phyloP scores from a whole-genome alignment of 257 asterid species.

The Gentiana straminea region DNA sequence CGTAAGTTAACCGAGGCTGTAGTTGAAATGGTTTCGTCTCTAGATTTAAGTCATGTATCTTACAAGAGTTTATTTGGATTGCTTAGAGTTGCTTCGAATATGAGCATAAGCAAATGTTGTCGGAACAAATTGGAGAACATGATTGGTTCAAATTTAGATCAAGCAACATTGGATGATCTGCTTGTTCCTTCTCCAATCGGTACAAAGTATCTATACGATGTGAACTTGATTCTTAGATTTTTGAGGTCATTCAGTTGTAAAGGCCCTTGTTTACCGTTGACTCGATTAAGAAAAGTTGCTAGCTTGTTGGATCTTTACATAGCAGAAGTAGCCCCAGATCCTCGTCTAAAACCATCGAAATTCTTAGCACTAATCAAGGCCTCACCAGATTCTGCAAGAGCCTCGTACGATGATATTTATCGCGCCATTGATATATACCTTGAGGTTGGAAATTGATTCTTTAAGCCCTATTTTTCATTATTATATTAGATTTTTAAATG shows the following conservation, averaged over 20 bases:
- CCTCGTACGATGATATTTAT: constrained; percentile 50
- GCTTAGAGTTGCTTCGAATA: constrained; percentile 31
- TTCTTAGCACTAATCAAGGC: constrained; percentile 48
- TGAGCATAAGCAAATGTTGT: constrained; percentile 29
- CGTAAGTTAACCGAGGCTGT: constrained; percentile 33
- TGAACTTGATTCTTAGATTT: constrained; percentile 55
- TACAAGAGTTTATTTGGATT: constrained; percentile 58
- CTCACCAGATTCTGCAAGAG: constrained; percentile 65
- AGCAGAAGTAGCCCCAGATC: constrained; percentile 85
- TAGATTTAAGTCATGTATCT: constrained; percentile 40
- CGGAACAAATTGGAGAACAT: constrained; percentile 43
- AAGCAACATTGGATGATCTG: constrained; percentile 52
- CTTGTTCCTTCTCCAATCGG: constrained; percentile 56
- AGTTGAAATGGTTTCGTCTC: constrained; percentile 43
- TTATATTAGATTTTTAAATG: neutral
- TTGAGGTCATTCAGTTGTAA: constrained; percentile 44
- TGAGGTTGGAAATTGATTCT: constrained; percentile 29
- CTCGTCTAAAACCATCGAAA: constrained; percentile 47
- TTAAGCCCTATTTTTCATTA: neutral
- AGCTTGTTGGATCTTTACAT: constrained; percentile 52
- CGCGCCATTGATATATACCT: constrained; percentile 54
- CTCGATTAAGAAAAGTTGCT: constrained; percentile 48
- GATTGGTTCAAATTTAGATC: constrained; percentile 66
- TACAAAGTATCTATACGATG: constrained; percentile 51
- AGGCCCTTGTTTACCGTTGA: constrained; percentile 57